These are phyloP conservation scores for Periconia macrospinosa DNA, from an alignment of 2,329 filamentous ascomycete species.

Conservation along the genomic window DNA sequence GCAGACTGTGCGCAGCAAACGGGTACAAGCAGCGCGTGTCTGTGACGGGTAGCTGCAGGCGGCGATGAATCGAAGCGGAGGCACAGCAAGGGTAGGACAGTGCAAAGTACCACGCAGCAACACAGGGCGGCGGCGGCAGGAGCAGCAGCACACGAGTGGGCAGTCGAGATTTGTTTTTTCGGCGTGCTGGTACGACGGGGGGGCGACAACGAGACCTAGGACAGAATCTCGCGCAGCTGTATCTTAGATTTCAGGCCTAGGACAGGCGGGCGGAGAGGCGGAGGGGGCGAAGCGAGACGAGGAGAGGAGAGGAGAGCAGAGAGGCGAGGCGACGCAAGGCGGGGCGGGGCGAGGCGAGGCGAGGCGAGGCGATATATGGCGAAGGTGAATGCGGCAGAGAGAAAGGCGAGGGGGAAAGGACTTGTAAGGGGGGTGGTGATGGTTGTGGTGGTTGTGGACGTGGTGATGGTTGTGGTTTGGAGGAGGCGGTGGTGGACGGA, in stretches of 20 bases:
- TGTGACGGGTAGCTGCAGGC: slow-evolving; percentile 26
- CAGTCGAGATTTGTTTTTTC: background rate
- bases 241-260: background rate
- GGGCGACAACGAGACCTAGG: background rate
- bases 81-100: slow-evolving; percentile 1
- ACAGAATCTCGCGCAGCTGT: background rate
- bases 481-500: background rate
- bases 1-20: slow-evolving; percentile 18
- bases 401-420: too few relatives aligned
- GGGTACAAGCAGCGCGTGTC: slow-evolving; percentile 25
- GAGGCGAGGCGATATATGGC: background rate
- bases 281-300: background rate
- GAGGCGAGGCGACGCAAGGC: too few relatives aligned
- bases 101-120: background rate
- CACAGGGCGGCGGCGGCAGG: background rate
- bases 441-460: too few relatives aligned
- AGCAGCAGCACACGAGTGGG: background rate
- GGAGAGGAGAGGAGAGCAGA: background rate
- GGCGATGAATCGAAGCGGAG: slow-evolving; percentile 19
- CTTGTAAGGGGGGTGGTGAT: too few relatives aligned
- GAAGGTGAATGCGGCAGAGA: background rate
- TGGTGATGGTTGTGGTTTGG: too few relatives aligned
- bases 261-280: background rate
- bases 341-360: too few relatives aligned
- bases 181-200: too few relatives aligned